A percentile compares a stretch with the other conserved stretches of the same genome.
Conservation (phyloP, 441 rosid genomes). For the Bruguiera hainesii region DNA sequence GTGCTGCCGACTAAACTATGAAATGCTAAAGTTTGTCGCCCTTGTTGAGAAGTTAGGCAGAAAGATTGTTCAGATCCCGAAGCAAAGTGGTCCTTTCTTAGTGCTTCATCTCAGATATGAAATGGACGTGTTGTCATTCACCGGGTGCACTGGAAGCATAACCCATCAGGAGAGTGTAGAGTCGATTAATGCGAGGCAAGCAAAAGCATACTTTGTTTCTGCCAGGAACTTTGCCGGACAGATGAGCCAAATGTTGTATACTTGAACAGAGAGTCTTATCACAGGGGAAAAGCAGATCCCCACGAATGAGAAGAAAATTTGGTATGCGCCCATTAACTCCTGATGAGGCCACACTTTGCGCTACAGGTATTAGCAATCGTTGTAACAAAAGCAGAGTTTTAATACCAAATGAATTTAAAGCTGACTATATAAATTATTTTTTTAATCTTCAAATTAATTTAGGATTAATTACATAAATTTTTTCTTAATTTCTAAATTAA, state of each 20-base stretch:
- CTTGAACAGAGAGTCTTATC: neutral
- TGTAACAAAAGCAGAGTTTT: neutral
- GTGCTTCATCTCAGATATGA: constrained; percentile 6
- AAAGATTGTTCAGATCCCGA: neutral
- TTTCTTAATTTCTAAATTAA: too few species aligned
- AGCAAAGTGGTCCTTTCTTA: constrained; percentile 2
- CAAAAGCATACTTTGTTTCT: neutral
- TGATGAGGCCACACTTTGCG: neutral
- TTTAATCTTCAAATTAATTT: too few species aligned
- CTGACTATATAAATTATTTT: too few species aligned
- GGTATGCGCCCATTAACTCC: neutral
- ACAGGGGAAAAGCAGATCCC: neutral
- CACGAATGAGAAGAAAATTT: neutral
- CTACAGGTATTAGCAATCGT: neutral
- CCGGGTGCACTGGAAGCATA: neutral
- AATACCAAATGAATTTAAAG: too few species aligned
- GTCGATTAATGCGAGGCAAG: neutral
- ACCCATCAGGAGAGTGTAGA: neutral
- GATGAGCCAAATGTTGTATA: neutral
- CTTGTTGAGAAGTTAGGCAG: constrained; percentile 1
- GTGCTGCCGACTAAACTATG: neutral
- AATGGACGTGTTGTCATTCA: neutral
- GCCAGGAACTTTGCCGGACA: neutral
- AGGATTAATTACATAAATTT: too few species aligned
- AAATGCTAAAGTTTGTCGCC: neutral